Conservation (phyloP, 2,329 filamentous ascomycete genomes). For the Pseudogymnoascus sp. region DNA sequence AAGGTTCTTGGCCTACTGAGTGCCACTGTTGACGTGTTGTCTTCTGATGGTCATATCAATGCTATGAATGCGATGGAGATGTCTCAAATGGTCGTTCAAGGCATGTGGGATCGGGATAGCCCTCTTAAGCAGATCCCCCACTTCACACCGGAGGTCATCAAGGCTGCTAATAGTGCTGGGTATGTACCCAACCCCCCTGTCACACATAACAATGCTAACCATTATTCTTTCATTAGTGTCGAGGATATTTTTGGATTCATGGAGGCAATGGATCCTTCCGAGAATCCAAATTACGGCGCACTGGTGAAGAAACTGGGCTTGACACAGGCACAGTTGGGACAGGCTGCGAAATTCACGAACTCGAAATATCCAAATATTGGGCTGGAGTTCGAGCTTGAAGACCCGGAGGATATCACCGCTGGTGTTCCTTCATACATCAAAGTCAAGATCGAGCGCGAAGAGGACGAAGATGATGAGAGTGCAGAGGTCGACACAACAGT, state of each 20-base stretch:
- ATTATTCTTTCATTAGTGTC: slow-evolving; percentile 44
- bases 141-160: slow-evolving; percentile 75
- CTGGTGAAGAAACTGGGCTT: slow-evolving; percentile 73
- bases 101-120: slow-evolving; percentile 97
- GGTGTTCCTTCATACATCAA: slow-evolving; percentile 75
- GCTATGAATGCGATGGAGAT: slow-evolving; percentile 99
- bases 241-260: slow-evolving; percentile 97
- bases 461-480: slow-evolving; percentile 60
- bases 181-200: slow-evolving; percentile 35
- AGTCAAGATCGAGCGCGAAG: slow-evolving; percentile 75
- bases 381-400: slow-evolving; percentile 77
- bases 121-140: slow-evolving; percentile 97
- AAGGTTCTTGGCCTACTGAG: slow-evolving; percentile 83
- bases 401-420: slow-evolving; percentile 69
- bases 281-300: slow-evolving; percentile 71
- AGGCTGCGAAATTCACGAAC: slow-evolving; percentile 94
- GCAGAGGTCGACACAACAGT: slow-evolving; percentile 72
- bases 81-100: slow-evolving; percentile 98
- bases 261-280: slow-evolving; percentile 95
- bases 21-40: slow-evolving; percentile 89
- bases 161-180: slow-evolving; percentile 71
- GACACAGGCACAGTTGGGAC: slow-evolving; percentile 69
- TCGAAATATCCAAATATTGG: slow-evolving; percentile 93
- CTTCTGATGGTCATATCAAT: slow-evolving; percentile 91
- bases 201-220: slow-evolving; percentile 25